A percentile compares a stretch with the other conserved stretches of the same genome.
Conservation (phyloP, 495 filamentous ascomycete genomes). For the Stereocaulon alpinum region DNA sequence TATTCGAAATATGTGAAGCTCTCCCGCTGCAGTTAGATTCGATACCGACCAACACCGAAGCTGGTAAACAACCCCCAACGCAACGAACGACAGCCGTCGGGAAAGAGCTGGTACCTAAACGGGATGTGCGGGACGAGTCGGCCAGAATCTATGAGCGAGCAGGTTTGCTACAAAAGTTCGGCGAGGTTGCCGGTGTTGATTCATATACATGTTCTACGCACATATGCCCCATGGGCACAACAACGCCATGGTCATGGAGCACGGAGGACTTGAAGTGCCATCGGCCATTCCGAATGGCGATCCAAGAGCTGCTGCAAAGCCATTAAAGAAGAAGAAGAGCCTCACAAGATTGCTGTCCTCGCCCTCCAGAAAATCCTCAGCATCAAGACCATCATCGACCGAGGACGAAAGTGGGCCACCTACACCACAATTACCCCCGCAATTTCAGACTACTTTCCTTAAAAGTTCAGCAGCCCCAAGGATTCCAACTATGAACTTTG, state of each 20-base stretch:
- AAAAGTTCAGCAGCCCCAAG: constrained; percentile 2
- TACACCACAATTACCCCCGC: constrained; percentile 14
- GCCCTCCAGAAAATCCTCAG: constrained; percentile 14
- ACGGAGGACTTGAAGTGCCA: background rate
- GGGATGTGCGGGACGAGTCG: constrained; percentile 6
- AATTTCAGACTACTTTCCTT: constrained; percentile 7
- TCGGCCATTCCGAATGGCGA: background rate
- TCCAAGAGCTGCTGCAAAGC: background rate
- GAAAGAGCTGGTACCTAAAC: background rate
- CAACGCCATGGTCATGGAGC: background rate
- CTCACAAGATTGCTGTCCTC: constrained; percentile 20
- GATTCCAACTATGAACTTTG: constrained; percentile 9
- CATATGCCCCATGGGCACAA: background rate
- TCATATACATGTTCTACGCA: background rate
- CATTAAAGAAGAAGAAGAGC: constrained; percentile 22
- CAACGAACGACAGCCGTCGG: background rate
- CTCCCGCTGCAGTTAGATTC: background rate
- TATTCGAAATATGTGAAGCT: background rate
- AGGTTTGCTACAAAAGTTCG: constrained; percentile 2
- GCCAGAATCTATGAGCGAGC: background rate
- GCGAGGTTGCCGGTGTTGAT: background rate
- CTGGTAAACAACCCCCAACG: background rate
- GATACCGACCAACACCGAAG: background rate
- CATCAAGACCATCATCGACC: constrained; percentile 14
- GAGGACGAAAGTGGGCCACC: constrained; percentile 7